phyloP scores from a whole-genome alignment of 1,284 basidiomycete genomes.

The Trichosporon asahii region DNA sequence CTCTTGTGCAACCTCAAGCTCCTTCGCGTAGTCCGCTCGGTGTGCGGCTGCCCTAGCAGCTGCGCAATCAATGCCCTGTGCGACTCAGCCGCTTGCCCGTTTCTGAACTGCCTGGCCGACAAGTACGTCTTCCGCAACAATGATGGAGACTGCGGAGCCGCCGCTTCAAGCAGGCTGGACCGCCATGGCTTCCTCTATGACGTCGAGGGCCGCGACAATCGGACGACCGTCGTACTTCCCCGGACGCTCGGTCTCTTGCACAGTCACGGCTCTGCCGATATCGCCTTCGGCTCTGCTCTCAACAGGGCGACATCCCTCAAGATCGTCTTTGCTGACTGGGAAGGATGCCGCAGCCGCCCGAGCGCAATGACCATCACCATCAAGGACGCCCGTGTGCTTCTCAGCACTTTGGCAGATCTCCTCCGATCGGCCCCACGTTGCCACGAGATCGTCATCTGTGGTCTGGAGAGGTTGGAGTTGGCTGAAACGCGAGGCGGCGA shows the following conservation, averaged over 20 bases:
- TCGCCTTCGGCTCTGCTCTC: neutral
- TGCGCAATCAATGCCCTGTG: constrained; percentile 9
- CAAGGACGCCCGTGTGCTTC: neutral
- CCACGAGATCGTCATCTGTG: neutral
- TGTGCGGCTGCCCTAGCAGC: neutral
- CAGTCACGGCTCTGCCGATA: neutral
- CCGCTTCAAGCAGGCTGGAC: neutral
- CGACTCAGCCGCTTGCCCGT: neutral
- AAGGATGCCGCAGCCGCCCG: neutral
- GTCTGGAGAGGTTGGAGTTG: neutral
- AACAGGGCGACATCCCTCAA: neutral
- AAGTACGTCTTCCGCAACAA: constrained; percentile 16
- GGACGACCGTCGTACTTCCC: neutral
- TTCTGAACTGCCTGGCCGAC: neutral
- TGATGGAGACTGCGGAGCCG: neutral
- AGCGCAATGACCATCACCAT: neutral
- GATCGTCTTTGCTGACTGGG: constrained; percentile 5
- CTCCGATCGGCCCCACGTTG: neutral
- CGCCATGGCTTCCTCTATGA: neutral
- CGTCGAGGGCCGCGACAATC: neutral
- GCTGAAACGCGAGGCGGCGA: neutral
- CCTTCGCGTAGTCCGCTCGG: constrained; percentile 5
- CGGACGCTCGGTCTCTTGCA: neutral
- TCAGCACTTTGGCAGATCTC: neutral
- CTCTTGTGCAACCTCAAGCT: constrained; percentile 3